Percentiles rank a stretch among this genome's conserved stretches.
Evolutionary conservation across 2,329 filamentous ascomycete genomes (phyloP).

Genomic region (Sordariomycetes sp.): DNA sequence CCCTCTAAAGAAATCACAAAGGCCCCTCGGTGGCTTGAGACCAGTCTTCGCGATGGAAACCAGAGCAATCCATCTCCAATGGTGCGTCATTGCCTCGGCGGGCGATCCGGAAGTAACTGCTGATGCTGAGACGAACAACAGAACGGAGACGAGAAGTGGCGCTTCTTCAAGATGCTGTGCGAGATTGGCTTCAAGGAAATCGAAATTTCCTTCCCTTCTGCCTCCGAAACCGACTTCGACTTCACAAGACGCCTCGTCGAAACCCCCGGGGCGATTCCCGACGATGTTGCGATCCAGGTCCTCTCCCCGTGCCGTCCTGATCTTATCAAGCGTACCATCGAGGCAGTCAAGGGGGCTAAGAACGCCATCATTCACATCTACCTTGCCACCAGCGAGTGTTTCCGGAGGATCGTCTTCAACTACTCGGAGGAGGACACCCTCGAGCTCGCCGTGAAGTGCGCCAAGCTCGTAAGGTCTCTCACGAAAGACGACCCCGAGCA

Average conservation of each 20-base stretch:
- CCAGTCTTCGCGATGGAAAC: conserved; percentile 71
- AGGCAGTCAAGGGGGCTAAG: conserved; percentile 80
- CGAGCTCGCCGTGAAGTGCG: conserved; percentile 74
- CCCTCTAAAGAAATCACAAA: conserved; percentile 74
- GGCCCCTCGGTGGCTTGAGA: conserved; percentile 77
- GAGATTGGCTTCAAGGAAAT: conserved; percentile 96
- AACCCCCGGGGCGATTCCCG: conserved; percentile 72
- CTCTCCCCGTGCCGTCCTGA: conserved; percentile 87
- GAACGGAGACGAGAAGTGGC: conserved; percentile 92
- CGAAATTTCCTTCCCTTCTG: conserved; percentile 90
- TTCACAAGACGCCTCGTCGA: conserved; percentile 83
- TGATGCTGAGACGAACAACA: conserved; percentile 21
- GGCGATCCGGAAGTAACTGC: background rate
- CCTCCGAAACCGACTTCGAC: conserved; percentile 92
- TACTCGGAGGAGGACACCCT: conserved; percentile 77
- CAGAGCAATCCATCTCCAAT: conserved; percentile 90
- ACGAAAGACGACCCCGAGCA: conserved; percentile 67
- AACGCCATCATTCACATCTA: conserved; percentile 95
- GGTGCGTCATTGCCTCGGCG: conserved; percentile 42
- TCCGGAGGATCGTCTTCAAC: conserved; percentile 83
- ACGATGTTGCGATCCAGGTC: conserved; percentile 88
- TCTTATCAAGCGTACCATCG: conserved; percentile 80
- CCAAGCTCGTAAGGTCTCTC: conserved; percentile 77
- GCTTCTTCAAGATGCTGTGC: conserved; percentile 89
- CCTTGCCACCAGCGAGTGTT: conserved; percentile 91